These are phyloP conservation scores for Euphorbia schlechtendalii DNA, from an alignment of 441 rosid genomes.

Conservation along the genomic window DNA sequence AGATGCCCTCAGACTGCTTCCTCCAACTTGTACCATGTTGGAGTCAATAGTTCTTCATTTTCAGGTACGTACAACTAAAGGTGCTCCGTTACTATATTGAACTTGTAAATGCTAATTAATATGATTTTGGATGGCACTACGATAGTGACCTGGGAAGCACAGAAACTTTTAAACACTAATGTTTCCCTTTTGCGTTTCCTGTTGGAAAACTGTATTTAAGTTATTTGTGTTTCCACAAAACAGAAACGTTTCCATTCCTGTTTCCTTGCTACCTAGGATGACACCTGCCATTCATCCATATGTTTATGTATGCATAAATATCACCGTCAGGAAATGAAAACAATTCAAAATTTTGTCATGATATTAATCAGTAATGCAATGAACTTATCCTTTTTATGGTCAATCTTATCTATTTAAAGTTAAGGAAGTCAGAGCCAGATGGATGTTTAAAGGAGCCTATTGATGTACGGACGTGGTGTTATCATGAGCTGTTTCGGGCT, in stretches of 20 bases:
- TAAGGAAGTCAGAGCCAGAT: not conserved
- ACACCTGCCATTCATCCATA: not conserved
- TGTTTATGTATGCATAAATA: not conserved
- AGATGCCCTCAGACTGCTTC: conserved; percentile 40
- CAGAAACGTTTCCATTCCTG: no score
- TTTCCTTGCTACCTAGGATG: no score
- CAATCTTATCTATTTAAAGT: not conserved
- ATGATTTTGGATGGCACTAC: no score
- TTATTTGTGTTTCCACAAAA: no score
- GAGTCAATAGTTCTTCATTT: conserved; percentile 55
- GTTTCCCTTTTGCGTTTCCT: no score
- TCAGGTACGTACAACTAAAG: conserved; percentile 45
- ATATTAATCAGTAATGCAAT: not conserved
- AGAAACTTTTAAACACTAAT: no score
- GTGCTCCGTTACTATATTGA: not conserved
- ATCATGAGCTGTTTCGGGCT: not conserved
- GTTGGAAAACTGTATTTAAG: no score
- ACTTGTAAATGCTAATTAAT: not conserved
- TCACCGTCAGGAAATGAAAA: conserved; percentile 2
- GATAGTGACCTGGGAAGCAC: no score
- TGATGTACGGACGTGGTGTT: not conserved
- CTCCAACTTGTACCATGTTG: conserved; percentile 55
- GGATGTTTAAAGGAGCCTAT: not conserved
- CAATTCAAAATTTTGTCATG: not conserved
- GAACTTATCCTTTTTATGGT: not conserved